A percentile compares a stretch with the other conserved stretches of the same genome.
Conservation (phyloP, 306 rosid species). For the Arachis stenosperma region DNA sequence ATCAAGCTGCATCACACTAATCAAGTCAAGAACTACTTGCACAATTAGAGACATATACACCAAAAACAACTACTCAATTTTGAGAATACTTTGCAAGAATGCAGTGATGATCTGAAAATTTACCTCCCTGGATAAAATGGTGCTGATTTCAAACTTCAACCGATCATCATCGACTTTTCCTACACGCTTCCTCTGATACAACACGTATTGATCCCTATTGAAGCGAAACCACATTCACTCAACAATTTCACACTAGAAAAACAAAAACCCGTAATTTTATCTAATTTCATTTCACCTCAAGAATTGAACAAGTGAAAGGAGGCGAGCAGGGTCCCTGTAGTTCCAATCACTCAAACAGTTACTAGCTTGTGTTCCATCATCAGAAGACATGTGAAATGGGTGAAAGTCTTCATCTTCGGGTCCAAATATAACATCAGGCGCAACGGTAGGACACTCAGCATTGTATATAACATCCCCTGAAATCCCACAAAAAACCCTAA, state of each 20-base stretch:
- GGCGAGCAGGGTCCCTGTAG: constrained; percentile 70
- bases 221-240: constrained; percentile 8
- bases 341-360: constrained; percentile 67
- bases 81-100: not conserved
- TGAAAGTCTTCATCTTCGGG: constrained; percentile 76
- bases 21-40: constrained; percentile 5
- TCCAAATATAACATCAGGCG: constrained; percentile 86
- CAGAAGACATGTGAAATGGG: constrained; percentile 52
- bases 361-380: constrained; percentile 25
- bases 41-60: constrained; percentile 13
- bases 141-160: constrained; percentile 85
- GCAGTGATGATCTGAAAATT: not conserved
- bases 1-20: constrained; percentile 1
- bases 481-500: constrained; percentile 26
- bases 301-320: constrained; percentile 65
- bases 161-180: constrained; percentile 86
- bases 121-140: constrained; percentile 88
- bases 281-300: constrained; percentile 55
- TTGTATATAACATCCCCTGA: constrained; percentile 81
- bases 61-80: not conserved
- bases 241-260: not conserved
- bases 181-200: constrained; percentile 59
- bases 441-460: constrained; percentile 64
- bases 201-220: constrained; percentile 69
- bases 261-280: not conserved